phyloP scores from a whole-genome alignment of 306 rosid genomes.

The Sechiopsis laciniata region DNA sequence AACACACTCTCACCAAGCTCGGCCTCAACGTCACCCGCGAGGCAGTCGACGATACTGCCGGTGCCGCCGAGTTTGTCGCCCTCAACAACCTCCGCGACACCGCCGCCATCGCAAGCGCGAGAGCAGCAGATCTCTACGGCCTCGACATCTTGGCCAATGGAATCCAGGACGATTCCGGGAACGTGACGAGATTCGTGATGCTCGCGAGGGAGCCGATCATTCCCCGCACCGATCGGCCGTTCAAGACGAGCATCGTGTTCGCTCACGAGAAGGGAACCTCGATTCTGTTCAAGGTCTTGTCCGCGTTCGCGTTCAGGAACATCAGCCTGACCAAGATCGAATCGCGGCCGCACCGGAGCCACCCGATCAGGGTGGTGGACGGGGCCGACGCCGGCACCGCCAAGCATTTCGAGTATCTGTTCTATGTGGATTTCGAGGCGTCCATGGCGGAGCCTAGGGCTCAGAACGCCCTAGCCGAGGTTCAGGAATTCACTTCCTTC shows the following conservation, averaged over 20 bases:
- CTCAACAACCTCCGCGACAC: constrained; percentile 65
- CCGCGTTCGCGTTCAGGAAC: constrained; percentile 84
- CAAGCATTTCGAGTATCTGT: constrained; percentile 88
- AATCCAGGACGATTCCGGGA: constrained; percentile 88
- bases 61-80: constrained; percentile 75
- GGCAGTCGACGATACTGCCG: constrained; percentile 96
- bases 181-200: constrained; percentile 94
- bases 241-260: constrained; percentile 92
- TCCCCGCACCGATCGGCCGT: constrained; percentile 81
- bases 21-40: constrained; percentile 86
- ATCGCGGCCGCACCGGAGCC: constrained; percentile 81
- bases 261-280: constrained; percentile 94
- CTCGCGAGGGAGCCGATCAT: constrained; percentile 84
- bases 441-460: constrained; percentile 96
- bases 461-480: constrained; percentile 88
- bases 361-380: constrained; percentile 75
- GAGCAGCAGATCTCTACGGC: constrained; percentile 78
- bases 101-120: constrained; percentile 76
- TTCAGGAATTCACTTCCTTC: constrained; percentile 92
- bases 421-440: constrained; percentile 91
- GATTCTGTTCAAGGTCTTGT: constrained; percentile 79
- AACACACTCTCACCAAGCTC: constrained; percentile 63
- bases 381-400: constrained; percentile 89
- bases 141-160: constrained; percentile 62
- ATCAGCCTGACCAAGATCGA: constrained; percentile 93